phyloP scores from a whole-genome alignment of 2,329 filamentous ascomycete genomes.

The Exophiala viscosa region DNA sequence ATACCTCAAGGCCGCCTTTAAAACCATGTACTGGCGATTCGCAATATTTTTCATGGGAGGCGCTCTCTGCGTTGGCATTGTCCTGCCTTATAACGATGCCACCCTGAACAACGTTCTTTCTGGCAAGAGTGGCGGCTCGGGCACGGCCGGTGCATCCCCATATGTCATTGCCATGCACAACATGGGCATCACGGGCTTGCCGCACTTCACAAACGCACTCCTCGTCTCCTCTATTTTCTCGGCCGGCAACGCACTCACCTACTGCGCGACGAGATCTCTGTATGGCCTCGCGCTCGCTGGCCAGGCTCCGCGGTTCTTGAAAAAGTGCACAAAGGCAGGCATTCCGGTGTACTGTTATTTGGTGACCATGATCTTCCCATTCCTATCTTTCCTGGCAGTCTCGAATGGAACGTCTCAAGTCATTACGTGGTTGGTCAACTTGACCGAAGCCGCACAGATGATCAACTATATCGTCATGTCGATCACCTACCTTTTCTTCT shows the following conservation, averaged over 20 bases:
- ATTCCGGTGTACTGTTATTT: constrained; percentile 59
- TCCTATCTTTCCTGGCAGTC: constrained; percentile 53
- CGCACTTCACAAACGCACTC: constrained; percentile 57
- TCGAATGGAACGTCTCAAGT: constrained; percentile 48
- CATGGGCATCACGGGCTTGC: constrained; percentile 51
- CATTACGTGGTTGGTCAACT: constrained; percentile 53
- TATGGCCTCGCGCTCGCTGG: constrained; percentile 54
- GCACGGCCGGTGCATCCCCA: constrained; percentile 56
- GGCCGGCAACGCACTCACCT: constrained; percentile 56
- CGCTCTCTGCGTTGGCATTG: constrained; percentile 64
- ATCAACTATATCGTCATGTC: constrained; percentile 55
- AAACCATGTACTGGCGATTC: constrained; percentile 73
- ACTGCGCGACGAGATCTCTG: constrained; percentile 51
- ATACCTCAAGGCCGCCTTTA: constrained; percentile 69
- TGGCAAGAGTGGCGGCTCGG: constrained; percentile 47
- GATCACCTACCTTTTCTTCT: constrained; percentile 53
- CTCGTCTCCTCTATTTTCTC: constrained; percentile 54
- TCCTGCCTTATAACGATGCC: constrained; percentile 63
- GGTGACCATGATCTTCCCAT: constrained; percentile 52
- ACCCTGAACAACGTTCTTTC: constrained; percentile 42
- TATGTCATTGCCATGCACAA: constrained; percentile 62
- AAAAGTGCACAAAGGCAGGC: constrained; percentile 58
- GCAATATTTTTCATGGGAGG: constrained; percentile 68
- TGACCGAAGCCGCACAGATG: constrained; percentile 56
- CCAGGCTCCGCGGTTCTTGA: constrained; percentile 52